Percentiles rank a stretch among this genome's conserved stretches.
Evolutionary conservation across 2,329 filamentous ascomycete species (phyloP).

Genomic region (Calonectria naviculata): DNA sequence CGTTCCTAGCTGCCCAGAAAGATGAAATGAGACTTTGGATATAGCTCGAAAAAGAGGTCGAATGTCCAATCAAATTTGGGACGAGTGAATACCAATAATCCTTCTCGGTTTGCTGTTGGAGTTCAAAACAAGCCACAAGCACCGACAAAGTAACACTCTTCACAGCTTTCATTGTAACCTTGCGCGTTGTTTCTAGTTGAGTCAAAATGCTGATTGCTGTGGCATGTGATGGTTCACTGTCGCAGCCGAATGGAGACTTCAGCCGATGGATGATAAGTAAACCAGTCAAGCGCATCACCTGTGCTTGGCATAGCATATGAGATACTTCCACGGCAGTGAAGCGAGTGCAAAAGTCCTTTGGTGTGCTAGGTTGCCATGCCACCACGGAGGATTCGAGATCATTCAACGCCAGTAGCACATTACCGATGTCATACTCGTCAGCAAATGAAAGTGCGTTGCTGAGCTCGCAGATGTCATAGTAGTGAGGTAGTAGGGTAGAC

Average conservation of each 20-base stretch:
- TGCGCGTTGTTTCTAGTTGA: neutral
- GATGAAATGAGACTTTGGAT: neutral
- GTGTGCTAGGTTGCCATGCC: neutral
- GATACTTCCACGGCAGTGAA: neutral
- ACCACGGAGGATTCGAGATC: neutral
- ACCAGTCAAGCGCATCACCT: neutral
- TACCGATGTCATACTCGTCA: neutral
- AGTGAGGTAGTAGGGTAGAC: constrained; percentile 33
- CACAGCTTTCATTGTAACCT: neutral
- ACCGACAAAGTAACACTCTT: neutral
- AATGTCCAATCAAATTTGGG: neutral
- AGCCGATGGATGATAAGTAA: neutral
- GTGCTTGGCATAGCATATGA: neutral
- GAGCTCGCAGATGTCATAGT: constrained; percentile 39
- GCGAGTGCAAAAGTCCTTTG: neutral
- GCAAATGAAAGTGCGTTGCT: constrained; percentile 26
- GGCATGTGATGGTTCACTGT: neutral
- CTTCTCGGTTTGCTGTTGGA: neutral
- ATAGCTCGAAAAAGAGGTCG: neutral
- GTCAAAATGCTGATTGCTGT: neutral
- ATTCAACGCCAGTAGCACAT: neutral
- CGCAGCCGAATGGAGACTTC: neutral
- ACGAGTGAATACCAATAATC: neutral
- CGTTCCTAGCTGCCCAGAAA: neutral
- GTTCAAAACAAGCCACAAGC: neutral